Evolutionary conservation across 169 alveolate species (phyloP).

Genomic region (Cryptosporidium sp.): DNA sequence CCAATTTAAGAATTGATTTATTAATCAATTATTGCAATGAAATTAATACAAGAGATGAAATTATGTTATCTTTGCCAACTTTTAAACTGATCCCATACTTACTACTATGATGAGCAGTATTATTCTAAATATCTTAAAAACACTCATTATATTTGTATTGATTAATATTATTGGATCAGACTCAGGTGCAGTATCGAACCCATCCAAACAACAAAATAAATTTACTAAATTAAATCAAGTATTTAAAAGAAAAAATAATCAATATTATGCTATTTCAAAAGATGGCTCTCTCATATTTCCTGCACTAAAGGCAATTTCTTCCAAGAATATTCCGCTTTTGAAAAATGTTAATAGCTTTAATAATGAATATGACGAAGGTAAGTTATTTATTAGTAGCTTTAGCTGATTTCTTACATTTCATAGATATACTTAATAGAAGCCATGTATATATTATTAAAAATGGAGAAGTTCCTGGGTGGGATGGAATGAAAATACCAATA

Average conservation of each 20-base stretch:
- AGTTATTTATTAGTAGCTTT: not conserved
- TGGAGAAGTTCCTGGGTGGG: conserved; percentile 74
- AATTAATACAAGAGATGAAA: not conserved
- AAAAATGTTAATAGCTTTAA: conserved; percentile 26
- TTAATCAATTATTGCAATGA: not conserved
- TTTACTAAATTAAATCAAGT: not conserved
- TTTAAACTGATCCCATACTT: not conserved
- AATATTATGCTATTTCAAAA: not conserved
- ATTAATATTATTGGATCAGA: not conserved
- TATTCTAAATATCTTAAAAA: not conserved
- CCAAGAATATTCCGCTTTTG: conserved; percentile 15
- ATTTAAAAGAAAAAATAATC: not conserved
- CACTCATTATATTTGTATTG: not conserved
- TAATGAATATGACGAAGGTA: conserved; percentile 28
- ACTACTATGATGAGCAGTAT: not conserved
- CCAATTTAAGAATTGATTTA: conserved; percentile 15
- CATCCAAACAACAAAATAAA: not conserved
- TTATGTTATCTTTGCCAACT: not conserved
- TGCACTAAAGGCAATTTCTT: conserved; percentile 17
- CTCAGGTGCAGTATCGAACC: not conserved
- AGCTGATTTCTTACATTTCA: not conserved
- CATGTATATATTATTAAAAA: conserved; percentile 49
- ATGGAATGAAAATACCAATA: conserved; percentile 65
- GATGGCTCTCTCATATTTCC: conserved; percentile 47
- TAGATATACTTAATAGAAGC: conserved; percentile 33